phyloP scores from a whole-genome alignment of 2,329 filamentous ascomycete species.

The Calonectria hongkongensis region DNA sequence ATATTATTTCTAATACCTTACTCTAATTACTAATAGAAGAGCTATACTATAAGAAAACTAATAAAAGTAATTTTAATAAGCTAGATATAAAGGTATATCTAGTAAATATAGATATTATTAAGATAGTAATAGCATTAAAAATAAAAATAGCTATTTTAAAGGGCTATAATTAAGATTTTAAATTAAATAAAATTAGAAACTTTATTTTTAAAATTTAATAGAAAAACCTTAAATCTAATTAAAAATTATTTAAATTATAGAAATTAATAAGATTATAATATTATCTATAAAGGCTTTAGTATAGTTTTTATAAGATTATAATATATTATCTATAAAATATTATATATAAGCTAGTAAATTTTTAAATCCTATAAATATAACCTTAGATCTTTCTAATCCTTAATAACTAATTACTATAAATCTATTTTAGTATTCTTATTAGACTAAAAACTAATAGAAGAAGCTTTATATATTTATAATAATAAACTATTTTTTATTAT shows the following conservation, averaged over 20 bases:
- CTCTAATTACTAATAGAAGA: no score
- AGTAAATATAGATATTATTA: background rate
- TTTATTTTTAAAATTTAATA: background rate
- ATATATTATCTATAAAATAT: no score
- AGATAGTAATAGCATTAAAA: no score
- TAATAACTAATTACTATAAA: constrained; percentile 6
- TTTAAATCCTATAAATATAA: background rate
- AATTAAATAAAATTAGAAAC: background rate
- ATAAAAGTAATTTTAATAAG: background rate
- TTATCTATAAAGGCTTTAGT: background rate
- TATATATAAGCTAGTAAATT: background rate
- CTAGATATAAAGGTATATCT: background rate
- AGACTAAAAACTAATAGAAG: constrained; percentile 3
- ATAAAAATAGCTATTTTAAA: background rate
- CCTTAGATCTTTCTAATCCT: background rate
- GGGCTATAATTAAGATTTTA: background rate
- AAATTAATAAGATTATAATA: background rate
- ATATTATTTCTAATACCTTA: no score
- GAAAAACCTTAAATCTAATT: no score
- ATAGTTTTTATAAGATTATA: background rate
- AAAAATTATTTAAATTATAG: background rate
- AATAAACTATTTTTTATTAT: background rate
- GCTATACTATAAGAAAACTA: no score
- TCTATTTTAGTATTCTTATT: background rate
- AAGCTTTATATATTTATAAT: constrained; percentile 1